A percentile compares a stretch with the other conserved stretches of the same genome.
Conservation (phyloP, 2,329 filamentous ascomycete species). For the Microsporum audouinii region DNA sequence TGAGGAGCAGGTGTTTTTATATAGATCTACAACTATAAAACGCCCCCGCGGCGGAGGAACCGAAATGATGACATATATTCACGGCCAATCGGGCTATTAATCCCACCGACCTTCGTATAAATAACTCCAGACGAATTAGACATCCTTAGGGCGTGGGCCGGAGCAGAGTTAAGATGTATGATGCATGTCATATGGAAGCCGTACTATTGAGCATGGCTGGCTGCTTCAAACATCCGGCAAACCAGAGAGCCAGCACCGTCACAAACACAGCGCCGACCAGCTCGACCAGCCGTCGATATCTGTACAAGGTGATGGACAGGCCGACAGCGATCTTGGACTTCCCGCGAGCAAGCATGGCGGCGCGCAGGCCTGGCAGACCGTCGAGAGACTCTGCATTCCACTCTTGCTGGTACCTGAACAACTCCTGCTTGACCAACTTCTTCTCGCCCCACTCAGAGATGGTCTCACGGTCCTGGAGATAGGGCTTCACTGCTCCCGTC, state of each 20-base stretch:
- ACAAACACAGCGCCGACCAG: slow-evolving; percentile 15
- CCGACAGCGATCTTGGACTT: slow-evolving; percentile 40
- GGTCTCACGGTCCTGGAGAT: slow-evolving; percentile 45
- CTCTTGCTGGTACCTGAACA: slow-evolving; percentile 46
- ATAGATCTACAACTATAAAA: neutral
- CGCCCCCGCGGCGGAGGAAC: neutral
- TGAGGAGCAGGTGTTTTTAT: neutral
- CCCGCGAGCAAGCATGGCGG: slow-evolving; percentile 41
- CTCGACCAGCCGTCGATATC: slow-evolving; percentile 17
- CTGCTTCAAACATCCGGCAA: slow-evolving; percentile 4
- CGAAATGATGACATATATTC: neutral
- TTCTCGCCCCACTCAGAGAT: slow-evolving; percentile 43
- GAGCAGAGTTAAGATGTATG: neutral
- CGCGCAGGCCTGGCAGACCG: slow-evolving; percentile 46
- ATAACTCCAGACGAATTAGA: neutral
- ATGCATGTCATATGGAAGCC: neutral
- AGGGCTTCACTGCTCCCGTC: slow-evolving; percentile 16
- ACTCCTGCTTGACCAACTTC: slow-evolving; percentile 38
- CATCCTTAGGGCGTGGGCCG: neutral
- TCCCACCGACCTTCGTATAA: neutral
- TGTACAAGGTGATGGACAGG: slow-evolving; percentile 15
- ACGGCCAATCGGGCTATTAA: neutral
- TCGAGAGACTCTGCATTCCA: slow-evolving; percentile 49
- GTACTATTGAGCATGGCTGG: neutral
- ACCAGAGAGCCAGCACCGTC: slow-evolving; percentile 16